Percentiles rank a stretch among this genome's conserved stretches.
phyloP scores from a whole-genome alignment of 1,284 basidiomycete genomes.

The Boletus semigastroideus region DNA sequence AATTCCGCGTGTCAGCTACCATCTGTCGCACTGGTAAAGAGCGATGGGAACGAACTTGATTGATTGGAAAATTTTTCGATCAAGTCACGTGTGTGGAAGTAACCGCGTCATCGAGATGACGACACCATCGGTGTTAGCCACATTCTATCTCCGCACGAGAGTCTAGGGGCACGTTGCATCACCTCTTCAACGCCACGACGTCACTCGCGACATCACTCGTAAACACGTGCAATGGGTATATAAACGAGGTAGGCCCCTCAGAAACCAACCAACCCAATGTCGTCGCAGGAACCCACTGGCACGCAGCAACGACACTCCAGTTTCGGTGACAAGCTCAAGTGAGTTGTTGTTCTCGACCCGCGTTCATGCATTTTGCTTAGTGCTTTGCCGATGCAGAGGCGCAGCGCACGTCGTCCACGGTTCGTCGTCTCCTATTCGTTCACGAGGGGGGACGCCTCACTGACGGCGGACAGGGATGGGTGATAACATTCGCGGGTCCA shows the following conservation, averaged over 20 bases:
- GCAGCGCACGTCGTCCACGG: constrained; percentile 29
- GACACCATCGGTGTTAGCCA: constrained; percentile 15
- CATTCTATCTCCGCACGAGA: neutral
- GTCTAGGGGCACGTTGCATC: constrained; percentile 16
- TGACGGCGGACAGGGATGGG: constrained; percentile 24
- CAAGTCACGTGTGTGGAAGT: constrained; percentile 7
- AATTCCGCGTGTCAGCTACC: neutral
- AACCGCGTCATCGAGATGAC: constrained; percentile 2
- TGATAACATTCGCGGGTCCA: constrained; percentile 33
- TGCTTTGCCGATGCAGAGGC: constrained; percentile 14
- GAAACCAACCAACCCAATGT: constrained; percentile 6
- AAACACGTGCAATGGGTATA: constrained; percentile 14
- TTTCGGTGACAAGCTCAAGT: constrained; percentile 24
- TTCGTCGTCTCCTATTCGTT: neutral
- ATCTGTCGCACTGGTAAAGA: too few relatives aligned
- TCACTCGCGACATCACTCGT: constrained; percentile 22
- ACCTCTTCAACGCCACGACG: constrained; percentile 17
- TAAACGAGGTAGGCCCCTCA: neutral
- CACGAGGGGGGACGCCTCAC: neutral
- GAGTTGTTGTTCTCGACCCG: neutral
- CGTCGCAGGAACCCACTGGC: constrained; percentile 7
- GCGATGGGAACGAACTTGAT: too few relatives aligned
- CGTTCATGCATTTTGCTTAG: neutral
- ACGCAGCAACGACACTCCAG: constrained; percentile 1
- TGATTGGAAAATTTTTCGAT: constrained; percentile 13